Evolutionary conservation across 2,329 filamentous ascomycete genomes (phyloP).

Genomic region (Pseudonectria foliicola): DNA sequence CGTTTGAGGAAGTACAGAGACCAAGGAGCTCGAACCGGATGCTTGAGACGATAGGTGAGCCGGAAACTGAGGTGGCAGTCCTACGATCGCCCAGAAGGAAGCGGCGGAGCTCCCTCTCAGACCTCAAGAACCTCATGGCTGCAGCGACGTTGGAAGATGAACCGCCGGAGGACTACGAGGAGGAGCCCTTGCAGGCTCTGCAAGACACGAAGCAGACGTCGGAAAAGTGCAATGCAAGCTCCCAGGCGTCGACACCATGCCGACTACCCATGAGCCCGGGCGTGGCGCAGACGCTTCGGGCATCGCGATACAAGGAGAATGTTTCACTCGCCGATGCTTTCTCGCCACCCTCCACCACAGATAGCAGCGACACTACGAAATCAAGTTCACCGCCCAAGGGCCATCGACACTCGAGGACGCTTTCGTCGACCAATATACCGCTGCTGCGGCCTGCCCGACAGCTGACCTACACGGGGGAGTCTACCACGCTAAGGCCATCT

Average conservation of each 20-base stretch:
- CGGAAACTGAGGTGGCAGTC: constrained; percentile 35
- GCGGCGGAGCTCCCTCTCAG: constrained; percentile 83
- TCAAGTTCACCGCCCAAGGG: constrained; percentile 21
- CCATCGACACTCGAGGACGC: constrained; percentile 38
- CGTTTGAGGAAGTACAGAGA: constrained; percentile 52
- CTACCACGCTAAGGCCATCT: no score
- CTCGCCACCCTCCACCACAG: constrained; percentile 10
- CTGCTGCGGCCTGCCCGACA: constrained; percentile 38
- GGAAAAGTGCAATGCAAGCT: constrained; percentile 50
- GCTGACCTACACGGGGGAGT: constrained; percentile 3
- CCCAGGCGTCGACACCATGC: constrained; percentile 37
- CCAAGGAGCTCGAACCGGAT: constrained; percentile 51
- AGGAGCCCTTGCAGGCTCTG: constrained; percentile 38
- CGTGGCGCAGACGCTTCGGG: constrained; percentile 30
- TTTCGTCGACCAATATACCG: constrained; percentile 49
- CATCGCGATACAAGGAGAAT: constrained; percentile 42
- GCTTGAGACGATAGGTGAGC: constrained; percentile 54
- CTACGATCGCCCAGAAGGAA: constrained; percentile 58
- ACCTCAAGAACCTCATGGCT: constrained; percentile 65
- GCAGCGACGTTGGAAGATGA: constrained; percentile 43
- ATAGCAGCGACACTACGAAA: constrained; percentile 10
- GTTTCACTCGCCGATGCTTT: constrained; percentile 15
- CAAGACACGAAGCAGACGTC: constrained; percentile 47
- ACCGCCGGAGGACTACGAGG: constrained; percentile 8
- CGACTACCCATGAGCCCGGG: constrained; percentile 46